These are phyloP conservation scores for Auriscalpium vulgare DNA, from an alignment of 768 basidiomycete genomes.

Conservation along the genomic window DNA sequence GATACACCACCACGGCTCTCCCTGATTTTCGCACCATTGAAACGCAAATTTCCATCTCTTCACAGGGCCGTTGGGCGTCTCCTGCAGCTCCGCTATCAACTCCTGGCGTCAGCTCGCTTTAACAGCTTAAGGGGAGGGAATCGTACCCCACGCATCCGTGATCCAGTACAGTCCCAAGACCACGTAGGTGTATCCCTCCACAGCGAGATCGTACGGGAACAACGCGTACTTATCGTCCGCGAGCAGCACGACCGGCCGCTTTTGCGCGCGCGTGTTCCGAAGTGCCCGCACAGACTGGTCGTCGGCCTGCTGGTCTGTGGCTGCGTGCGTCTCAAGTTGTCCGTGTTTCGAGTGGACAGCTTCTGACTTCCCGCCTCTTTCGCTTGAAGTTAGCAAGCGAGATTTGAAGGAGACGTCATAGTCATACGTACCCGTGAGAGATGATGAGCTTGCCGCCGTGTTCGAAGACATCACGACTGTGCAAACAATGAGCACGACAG, in stretches of 20 bases:
- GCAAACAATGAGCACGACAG: slow-evolving; percentile 6
- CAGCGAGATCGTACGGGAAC: slow-evolving; percentile 63
- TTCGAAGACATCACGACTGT: slow-evolving; percentile 62
- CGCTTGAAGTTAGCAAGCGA: neutral
- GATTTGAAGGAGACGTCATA: neutral
- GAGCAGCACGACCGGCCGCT: slow-evolving; percentile 58
- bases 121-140: neutral
- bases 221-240: slow-evolving; percentile 66
- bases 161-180: slow-evolving; percentile 70
- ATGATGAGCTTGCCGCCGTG: slow-evolving; percentile 65
- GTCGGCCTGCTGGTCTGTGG: slow-evolving; percentile 58
- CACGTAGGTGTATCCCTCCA: slow-evolving; percentile 41
- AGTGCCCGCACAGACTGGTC: slow-evolving; percentile 70
- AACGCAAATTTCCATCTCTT: slow-evolving; percentile 79
- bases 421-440: slow-evolving; percentile 64
- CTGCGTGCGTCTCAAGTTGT: slow-evolving; percentile 30
- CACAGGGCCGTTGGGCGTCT: slow-evolving; percentile 42
- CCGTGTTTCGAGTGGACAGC: slow-evolving; percentile 39
- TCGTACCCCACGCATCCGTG: slow-evolving; percentile 60
- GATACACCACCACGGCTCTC: slow-evolving; percentile 40
- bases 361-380: slow-evolving; percentile 64
- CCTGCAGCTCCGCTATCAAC: slow-evolving; percentile 53
- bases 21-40: slow-evolving; percentile 76
- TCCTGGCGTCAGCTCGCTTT: slow-evolving; percentile 3
- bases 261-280: slow-evolving; percentile 44